Evolutionary conservation across 257 asterid species (phyloP), one percentile per base, ranked within the genome.

Genomic region (Solanum dulcamara): DNA sequence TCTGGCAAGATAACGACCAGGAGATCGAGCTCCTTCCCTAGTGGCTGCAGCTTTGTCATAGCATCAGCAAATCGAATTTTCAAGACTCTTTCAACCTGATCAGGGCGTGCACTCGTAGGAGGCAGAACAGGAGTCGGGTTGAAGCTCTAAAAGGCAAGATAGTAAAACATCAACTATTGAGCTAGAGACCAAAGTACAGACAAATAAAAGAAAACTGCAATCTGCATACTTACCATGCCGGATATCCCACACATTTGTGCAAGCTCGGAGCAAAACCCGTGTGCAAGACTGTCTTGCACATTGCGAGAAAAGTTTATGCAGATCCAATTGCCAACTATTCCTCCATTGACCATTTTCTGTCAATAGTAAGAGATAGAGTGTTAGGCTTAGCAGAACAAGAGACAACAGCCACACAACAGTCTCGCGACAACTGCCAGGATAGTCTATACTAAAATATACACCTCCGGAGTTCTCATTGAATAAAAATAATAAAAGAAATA

Each of bases 291-390:
- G 59, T 97, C 98, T 87, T 91, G 98, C 77, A 97, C 92, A 83
- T 84, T 89, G 84, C 97, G 93, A 35, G 98, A 94, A 79, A 97
- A 97, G 86, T 97, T 97, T 20, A 97, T 93, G 83, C 98, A 94
- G 53, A 94, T 92, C 99, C 99, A 97, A 80, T 84, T 88, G 90
- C 87, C 91, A 24, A 95, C 99, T 6, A 89, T 91, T 71, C 99
- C 99, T 26, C 99, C 99, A 86, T 97, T 93, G 3, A 97, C 98
- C 99, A 97, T 95, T 87, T 97, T 90, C 99, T 95, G 94, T 89
- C 89, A 68, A 33, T 86, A 70, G 80, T 10, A 82, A 85, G 51
- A 28, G 10, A 55, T 22, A 20, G 81, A 14, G 22, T 30, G n/a
- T 79, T 30, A 48, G 44, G n/a, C 64, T 48, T 48, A 30, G 64